Conservation (phyloP, 2,329 filamentous ascomycete genomes). For the Colletotrichum cuscutae region DNA sequence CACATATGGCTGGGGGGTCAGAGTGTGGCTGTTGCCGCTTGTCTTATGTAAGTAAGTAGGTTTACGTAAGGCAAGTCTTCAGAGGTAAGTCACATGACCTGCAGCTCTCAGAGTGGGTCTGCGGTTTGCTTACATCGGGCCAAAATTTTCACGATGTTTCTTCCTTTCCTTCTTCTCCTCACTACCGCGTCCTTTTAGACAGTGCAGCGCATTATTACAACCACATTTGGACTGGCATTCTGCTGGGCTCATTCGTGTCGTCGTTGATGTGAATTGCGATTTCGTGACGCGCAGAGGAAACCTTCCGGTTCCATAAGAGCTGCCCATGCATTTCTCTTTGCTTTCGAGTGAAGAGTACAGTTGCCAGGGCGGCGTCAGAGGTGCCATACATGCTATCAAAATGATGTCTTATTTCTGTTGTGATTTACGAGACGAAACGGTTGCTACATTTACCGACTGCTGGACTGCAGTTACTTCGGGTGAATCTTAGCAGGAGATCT, state of each 20-base stretch:
- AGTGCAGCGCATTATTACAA: constrained; percentile 80
- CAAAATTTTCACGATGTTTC: constrained; percentile 32
- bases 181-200: constrained; percentile 82
- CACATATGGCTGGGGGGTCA: not conserved
- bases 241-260: constrained; percentile 67
- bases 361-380: constrained; percentile 85
- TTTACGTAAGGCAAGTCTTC: not conserved
- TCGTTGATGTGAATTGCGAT: constrained; percentile 67
- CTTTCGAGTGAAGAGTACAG: constrained; percentile 48
- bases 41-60: too few relatives aligned
- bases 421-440: not conserved
- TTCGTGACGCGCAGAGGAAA: constrained; percentile 60
- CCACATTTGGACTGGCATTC: constrained; percentile 72
- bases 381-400: constrained; percentile 69
- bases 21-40: too few relatives aligned
- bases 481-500: not conserved
- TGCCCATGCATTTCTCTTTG: constrained; percentile 64
- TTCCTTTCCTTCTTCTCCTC: constrained; percentile 53
- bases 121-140: constrained; percentile 21
- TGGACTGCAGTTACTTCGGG: not conserved
- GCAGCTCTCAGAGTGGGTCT: constrained; percentile 1
- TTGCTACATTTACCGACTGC: not conserved
- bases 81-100: constrained; percentile 27
- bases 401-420: not conserved
- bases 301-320: constrained; percentile 73